Percentiles rank a stretch among this genome's conserved stretches.
Evolutionary conservation across 768 basidiomycete genomes (phyloP).

Genomic region (Psilocybe cubensis): DNA sequence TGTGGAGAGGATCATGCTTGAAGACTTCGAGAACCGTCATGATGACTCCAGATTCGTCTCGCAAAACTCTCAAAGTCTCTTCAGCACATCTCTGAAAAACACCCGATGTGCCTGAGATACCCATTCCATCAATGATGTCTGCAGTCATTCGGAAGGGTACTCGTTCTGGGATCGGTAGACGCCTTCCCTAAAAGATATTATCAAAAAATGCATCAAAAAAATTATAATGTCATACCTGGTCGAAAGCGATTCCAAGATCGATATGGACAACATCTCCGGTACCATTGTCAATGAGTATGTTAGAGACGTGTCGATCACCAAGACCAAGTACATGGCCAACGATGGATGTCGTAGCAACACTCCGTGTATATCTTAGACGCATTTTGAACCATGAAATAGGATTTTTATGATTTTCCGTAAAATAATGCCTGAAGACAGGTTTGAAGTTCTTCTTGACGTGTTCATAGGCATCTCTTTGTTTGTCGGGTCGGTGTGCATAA

Average conservation of each 20-base stretch:
- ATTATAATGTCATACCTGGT: slow-evolving; percentile 60
- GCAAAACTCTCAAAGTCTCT: slow-evolving; percentile 89
- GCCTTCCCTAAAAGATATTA: slow-evolving; percentile 63
- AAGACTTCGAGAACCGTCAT: slow-evolving; percentile 97
- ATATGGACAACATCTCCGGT: slow-evolving; percentile 94
- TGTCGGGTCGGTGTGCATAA: slow-evolving; percentile 29
- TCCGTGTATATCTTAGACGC: slow-evolving; percentile 88
- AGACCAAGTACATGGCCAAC: slow-evolving; percentile 92
- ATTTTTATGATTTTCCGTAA: slow-evolving; percentile 85
- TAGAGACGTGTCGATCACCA: slow-evolving; percentile 90
- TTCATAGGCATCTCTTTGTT: slow-evolving; percentile 34
- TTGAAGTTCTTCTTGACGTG: slow-evolving; percentile 50
- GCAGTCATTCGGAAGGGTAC: slow-evolving; percentile 96
- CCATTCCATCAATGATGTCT: slow-evolving; percentile 95
- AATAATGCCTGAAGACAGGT: slow-evolving; percentile 94
- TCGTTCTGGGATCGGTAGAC: slow-evolving; percentile 77
- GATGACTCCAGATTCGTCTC: slow-evolving; percentile 83
- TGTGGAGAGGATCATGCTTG: slow-evolving; percentile 94
- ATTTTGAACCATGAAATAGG: slow-evolving; percentile 93
- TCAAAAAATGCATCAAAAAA: slow-evolving; percentile 1
- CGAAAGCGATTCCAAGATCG: slow-evolving; percentile 96
- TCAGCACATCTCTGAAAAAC: slow-evolving; percentile 96
- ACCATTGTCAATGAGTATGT: slow-evolving; percentile 84
- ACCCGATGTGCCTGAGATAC: slow-evolving; percentile 85
- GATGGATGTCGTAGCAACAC: slow-evolving; percentile 92